Evolutionary conservation across 371 early-diverging fungal species (phyloP), one percentile per base, ranked within the genome.

Genomic region (Cokeromyces recurvatus): DNA sequence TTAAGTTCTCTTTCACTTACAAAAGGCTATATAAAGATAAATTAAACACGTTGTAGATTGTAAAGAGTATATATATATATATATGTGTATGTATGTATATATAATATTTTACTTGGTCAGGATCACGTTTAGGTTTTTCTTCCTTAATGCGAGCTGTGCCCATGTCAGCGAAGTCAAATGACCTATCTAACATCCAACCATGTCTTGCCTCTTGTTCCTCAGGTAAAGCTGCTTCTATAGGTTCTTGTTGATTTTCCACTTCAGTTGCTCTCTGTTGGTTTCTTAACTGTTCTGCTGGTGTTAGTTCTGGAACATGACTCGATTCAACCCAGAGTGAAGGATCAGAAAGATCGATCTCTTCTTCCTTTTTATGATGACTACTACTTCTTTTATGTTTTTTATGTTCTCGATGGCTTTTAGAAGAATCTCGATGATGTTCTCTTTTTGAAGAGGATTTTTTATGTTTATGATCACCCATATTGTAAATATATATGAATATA

Each of bases 1-100:
- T 82, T 82, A 6, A 79, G 53, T 51, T 82, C 82, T 2, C 78
- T 62, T 7, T 67, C 57, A 34, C 80, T 78, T 38, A 79, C 60
- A 16, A 66, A 55, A 24, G 53, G 65, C 79, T 81, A 57, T 34
- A 32, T 19, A 8, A 29, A 32, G 6, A n/a, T n/a, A n/a, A n/a
- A n/a, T n/a, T n/a, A n/a, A n/a, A n/a, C n/a, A n/a, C n/a, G n/a
- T n/a, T n/a, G n/a, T n/a, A n/a, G n/a, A n/a, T n/a, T 24, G 14
- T 17, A 8, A 36, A 15, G 15, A 10, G 14, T 16, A n/a, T 34
- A 19, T 35, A 29, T 5, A 27, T 1, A 12, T 25, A 25, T 4
- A 25, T 1, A 14, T 41, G 1, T 3, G 16, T 14, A 15, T 12
- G n/a, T 14, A 21, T n/a, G n/a, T 29, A 8, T 8, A 29, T 29